Conservation (phyloP, 2,329 filamentous ascomycete species). For the Epichloe sp. region DNA sequence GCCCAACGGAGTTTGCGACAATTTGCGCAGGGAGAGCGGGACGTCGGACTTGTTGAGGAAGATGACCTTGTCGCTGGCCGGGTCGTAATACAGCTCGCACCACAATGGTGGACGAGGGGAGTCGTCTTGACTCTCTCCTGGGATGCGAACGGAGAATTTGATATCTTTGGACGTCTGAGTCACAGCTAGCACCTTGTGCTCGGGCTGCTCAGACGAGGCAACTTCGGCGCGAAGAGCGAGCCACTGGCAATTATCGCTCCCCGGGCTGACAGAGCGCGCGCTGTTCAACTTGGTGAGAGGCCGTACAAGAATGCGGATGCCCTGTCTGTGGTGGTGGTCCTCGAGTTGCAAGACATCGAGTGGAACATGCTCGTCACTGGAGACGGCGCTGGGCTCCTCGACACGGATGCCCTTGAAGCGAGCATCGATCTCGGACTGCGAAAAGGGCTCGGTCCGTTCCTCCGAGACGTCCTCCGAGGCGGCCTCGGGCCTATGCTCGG, state of each 20-base stretch:
- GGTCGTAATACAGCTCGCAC: conserved; percentile 49
- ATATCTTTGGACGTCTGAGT: conserved; percentile 47
- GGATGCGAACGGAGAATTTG: conserved; percentile 46
- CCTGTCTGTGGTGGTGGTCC: conserved; percentile 38
- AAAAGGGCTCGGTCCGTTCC: conserved; percentile 46
- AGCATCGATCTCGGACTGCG: conserved; percentile 40
- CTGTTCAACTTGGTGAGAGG: conserved; percentile 38
- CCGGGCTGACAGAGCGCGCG: conserved; percentile 42
- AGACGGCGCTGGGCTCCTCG: conserved; percentile 26
- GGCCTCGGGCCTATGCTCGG: conserved; percentile 27
- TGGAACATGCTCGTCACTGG: conserved; percentile 31
- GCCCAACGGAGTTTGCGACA: conserved; percentile 26
- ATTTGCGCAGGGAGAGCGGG: conserved; percentile 35
- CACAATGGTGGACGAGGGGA: conserved; percentile 35
- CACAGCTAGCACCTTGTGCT: conserved; percentile 44
- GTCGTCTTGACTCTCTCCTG: conserved; percentile 31
- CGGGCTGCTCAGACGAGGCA: conserved; percentile 36
- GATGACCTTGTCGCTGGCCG: conserved; percentile 44
- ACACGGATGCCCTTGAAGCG: conserved; percentile 33
- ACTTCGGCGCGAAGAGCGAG: conserved; percentile 42
- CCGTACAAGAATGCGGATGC: conserved; percentile 44
- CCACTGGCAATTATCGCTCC: conserved; percentile 43
- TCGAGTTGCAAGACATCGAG: conserved; percentile 39
- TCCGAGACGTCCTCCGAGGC: conserved; percentile 27
- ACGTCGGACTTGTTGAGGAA: conserved; percentile 42